Base-by-base conservation (phyloP, 2,329 filamentous ascomycete species). In the Periglandula ipomoeae region DNA sequence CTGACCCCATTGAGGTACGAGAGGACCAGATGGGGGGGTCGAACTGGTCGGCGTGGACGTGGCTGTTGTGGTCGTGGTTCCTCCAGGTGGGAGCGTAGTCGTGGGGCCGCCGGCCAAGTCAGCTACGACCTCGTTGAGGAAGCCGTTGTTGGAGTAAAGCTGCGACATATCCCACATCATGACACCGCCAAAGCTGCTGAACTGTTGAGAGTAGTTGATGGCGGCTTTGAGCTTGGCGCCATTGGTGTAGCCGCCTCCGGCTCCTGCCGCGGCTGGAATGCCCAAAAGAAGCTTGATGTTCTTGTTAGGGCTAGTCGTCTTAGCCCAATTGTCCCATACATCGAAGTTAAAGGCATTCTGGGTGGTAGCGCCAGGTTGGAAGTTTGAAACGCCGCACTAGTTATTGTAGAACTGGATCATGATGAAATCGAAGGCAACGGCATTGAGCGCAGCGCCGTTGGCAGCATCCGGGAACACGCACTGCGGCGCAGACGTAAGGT, bases 361-460 rank as follows among this genome's bases (percentile, higher is more conserved):
- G 0, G 61, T 66, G 11, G 55, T 48, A 1, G 67, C 51, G 4
- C 73, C 74, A 0, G 65, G 47, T 1, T 65, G 56, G 65, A 73
- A 87, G 24, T 70, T 72, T 52, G 70, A 63, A 1, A 79, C 65
- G 15, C 81, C 80, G 61, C 84, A 87, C 60, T 68, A 78, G 70
- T 84, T 85, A 71, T 84, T 84, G 65, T 84, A 84, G 64, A 84
- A 84, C 63, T 85, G 81, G 26, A 84, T 72, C 62, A 75, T 77
- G 53, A 84, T 63, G 23, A 77, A 79, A 59, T 84, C 81, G 51
- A 84, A 76, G 13, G 63, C 56, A 7, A 83, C 75, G 2, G 66
- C 74, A 50, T 73, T 65, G 32, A 86, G 70, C 61, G 81, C 77
- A 7, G 73, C 68, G 50, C 76, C 71, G 55, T 79, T 73, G 24